A percentile compares a stretch with the other conserved stretches of the same genome.
Evolutionary conservation across 2,329 filamentous ascomycete genomes (phyloP).

Genomic region (Nakataea oryzae): DNA sequence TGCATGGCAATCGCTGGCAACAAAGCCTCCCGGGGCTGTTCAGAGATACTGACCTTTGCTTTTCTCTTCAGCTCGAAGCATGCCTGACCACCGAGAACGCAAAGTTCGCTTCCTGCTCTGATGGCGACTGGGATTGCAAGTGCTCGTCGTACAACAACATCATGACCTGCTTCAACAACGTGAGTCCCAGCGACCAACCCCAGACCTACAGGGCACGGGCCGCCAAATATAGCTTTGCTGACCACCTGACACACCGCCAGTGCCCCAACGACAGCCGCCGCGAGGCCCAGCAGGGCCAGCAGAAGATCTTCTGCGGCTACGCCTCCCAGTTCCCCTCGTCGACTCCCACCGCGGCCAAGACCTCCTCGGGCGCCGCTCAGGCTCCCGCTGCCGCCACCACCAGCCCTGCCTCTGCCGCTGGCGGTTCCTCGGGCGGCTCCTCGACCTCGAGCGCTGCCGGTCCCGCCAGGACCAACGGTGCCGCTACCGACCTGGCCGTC

Average conservation of each 20-base stretch:
- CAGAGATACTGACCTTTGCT: not conserved
- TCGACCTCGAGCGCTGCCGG: conserved; percentile 4
- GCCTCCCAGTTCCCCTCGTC: conserved; percentile 30
- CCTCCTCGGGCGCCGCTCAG: conserved; percentile 13
- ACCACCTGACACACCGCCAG: conserved; percentile 30
- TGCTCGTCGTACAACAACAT: conserved; percentile 33
- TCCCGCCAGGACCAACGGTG: conserved; percentile 10
- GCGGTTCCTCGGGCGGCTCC: conserved; percentile 10
- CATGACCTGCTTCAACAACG: conserved; percentile 24
- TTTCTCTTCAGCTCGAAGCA: conserved; percentile 6
- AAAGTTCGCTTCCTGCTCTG: conserved; percentile 26
- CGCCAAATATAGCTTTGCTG: not conserved
- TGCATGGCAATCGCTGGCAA: too few relatives aligned
- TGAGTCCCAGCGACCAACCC: not conserved
- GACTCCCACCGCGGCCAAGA: conserved; percentile 13
- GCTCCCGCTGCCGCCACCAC: conserved; percentile 11
- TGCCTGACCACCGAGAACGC: conserved; percentile 19
- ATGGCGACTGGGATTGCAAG: conserved; percentile 33
- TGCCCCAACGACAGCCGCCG: conserved; percentile 37
- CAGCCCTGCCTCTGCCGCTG: conserved; percentile 6
- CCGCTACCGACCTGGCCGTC: conserved; percentile 15
- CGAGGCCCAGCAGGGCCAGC: conserved; percentile 22
- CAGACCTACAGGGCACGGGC: not conserved
- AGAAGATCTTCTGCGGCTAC: conserved; percentile 32
- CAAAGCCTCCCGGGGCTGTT: too few relatives aligned